A percentile compares a stretch with the other conserved stretches of the same genome.
phyloP scores from a whole-genome alignment of 2,329 filamentous ascomycete genomes.

The Trichothecium sympodiale region DNA sequence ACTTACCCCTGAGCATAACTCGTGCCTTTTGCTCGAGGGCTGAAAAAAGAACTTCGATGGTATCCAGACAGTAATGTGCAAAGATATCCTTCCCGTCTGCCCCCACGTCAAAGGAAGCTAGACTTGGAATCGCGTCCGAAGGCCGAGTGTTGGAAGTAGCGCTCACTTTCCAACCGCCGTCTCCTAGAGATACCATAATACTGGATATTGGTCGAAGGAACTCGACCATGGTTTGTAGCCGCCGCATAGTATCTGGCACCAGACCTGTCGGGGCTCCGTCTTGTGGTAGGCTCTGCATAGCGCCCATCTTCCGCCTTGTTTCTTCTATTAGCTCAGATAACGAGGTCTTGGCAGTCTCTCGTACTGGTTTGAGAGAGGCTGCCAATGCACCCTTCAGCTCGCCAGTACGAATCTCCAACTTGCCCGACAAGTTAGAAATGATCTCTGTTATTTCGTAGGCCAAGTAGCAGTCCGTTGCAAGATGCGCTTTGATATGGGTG shows the following conservation, averaged over 20 bases:
- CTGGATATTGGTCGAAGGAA: constrained; percentile 80
- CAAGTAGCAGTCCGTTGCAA: constrained; percentile 85
- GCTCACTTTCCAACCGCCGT: constrained; percentile 72
- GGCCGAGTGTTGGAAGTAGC: constrained; percentile 39
- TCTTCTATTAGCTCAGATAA: constrained; percentile 77
- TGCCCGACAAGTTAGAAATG: constrained; percentile 66
- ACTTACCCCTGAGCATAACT: constrained; percentile 63
- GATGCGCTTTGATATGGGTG: constrained; percentile 72
- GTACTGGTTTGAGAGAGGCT: constrained; percentile 77
- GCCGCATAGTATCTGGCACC: constrained; percentile 74
- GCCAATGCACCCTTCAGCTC: constrained; percentile 76
- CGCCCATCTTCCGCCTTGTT: constrained; percentile 57
- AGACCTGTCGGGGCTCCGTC: constrained; percentile 72
- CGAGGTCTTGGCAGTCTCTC: constrained; percentile 84
- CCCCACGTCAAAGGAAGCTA: constrained; percentile 74
- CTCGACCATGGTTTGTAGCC: constrained; percentile 75
- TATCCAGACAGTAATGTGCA: constrained; percentile 80
- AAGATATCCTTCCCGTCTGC: constrained; percentile 84
- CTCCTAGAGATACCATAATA: constrained; percentile 83
- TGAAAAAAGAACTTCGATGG: constrained; percentile 68
- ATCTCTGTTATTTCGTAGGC: constrained; percentile 94
- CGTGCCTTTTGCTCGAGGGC: constrained; percentile 67
- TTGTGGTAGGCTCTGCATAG: constrained; percentile 56
- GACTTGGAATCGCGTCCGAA: constrained; percentile 55
- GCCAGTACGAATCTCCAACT: constrained; percentile 71